phyloP scores from a whole-genome alignment of 208 protist genomes.

The Acanthamoeba quina region DNA sequence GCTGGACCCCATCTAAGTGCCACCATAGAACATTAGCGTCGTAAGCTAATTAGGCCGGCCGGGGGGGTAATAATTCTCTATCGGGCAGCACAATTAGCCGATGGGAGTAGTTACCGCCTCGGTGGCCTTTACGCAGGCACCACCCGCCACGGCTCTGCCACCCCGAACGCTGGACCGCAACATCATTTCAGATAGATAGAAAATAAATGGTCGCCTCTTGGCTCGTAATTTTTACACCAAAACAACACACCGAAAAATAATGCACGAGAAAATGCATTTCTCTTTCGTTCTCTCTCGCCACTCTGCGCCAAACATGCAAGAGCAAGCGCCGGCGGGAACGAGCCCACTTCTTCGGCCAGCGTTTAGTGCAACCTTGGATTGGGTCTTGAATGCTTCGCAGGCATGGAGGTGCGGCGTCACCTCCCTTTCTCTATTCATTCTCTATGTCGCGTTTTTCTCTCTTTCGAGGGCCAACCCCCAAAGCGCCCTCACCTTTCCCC shows the following conservation, averaged over 20 bases:
- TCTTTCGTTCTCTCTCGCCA: not conserved
- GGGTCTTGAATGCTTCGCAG: not conserved
- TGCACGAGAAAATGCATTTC: not conserved
- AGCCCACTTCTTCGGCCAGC: not conserved
- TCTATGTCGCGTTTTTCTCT: not conserved
- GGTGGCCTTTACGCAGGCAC: not conserved
- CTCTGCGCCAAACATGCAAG: not conserved
- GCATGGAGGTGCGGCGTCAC: not conserved
- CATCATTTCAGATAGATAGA: not conserved
- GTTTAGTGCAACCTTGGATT: not conserved
- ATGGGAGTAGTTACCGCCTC: not conserved
- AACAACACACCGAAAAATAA: not conserved
- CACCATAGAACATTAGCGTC: not conserved
- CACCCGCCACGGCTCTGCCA: not conserved
- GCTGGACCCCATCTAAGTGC: not conserved
- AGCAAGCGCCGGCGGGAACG: not conserved
- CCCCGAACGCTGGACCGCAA: slow-evolving; percentile 45
- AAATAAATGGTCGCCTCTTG: not conserved
- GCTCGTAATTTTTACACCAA: no score
- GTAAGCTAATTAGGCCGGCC: not conserved
- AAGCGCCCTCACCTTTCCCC: not conserved
- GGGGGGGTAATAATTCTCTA: not conserved
- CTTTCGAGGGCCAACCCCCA: no score
- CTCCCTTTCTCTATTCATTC: not conserved
- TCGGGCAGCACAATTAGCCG: not conserved